Base-by-base conservation (phyloP, 257 asterid genomes). In the Nicotiana noctiflora region DNA sequence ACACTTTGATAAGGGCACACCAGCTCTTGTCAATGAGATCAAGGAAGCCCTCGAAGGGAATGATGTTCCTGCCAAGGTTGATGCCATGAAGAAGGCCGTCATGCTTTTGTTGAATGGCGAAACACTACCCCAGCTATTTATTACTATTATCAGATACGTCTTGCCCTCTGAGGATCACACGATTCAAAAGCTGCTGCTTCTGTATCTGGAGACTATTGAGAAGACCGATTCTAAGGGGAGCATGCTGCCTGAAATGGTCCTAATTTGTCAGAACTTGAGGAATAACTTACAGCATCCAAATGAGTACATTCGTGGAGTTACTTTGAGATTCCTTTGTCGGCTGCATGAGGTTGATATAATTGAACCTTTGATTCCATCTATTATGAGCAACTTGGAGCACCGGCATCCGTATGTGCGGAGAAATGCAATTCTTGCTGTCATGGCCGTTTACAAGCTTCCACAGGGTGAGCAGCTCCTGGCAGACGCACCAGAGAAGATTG, bases 401-500 rank as follows among this genome's bases (percentile, higher is more conserved):
- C 91, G 96, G 18, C 92, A 94, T 88, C 96, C 98, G 13, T 93
- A 90, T 80, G 87, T 92, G 18, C 85, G 98, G 85, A 89, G 94
- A 86, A 91, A 89, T 80, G 98, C 98, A 27, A 91, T 94, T 85
- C 96, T 90, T 86, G 94, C 98, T 79, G 86, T 94, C 79, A 91
- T 91, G 96, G 79, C 98, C 12, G 91, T 94, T 67, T 93, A 90
- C 91, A 94, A 89, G 85, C 97, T 94, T 85, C 97, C 96, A 21
- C 95, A 94, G 25, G 97, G 98, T 6, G 97, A 94, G 81, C 97
- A 94, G 86, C 91, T 93, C 74, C 77, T 94, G 92, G 91, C 90
- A 44, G 98, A 94, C 89, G 98, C 98, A 68, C 98, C 98, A n/a
- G 98, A 94, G 92, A 92, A 89, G 75, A 92, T 94, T 76, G 98